Evolutionary conservation across 2,329 filamentous ascomycete species (phyloP), one percentile per base, ranked within the genome.

Genomic region (Trichoderma arundinaceum): DNA sequence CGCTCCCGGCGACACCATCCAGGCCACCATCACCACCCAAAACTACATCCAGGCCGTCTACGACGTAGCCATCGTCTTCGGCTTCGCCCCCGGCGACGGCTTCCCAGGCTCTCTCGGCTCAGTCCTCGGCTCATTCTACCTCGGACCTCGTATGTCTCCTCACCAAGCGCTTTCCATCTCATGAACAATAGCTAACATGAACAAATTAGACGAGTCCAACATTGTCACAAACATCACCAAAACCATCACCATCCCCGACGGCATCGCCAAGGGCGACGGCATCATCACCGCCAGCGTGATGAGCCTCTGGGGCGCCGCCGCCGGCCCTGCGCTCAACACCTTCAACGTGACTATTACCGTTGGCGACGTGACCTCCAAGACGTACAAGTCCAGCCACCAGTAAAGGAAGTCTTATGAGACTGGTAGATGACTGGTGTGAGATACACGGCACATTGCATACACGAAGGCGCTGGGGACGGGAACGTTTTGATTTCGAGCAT

Each of bases 1-100:
- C 67, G 72, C 72, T 39, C 76, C 79, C 4, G 79, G 78, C 67
- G 68, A 72, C 33, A 70, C 74, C 49, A 77, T 81, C 72, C 70
- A 74, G 35, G 74, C 78, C 70, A 74, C 74, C 19, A 75, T 84
- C 68, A 52, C 74, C 48, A 78, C 76, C 49, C 72, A 77, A 54
- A 76, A 77, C 73, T 82, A 81, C 74, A 79, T 81, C 71, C 81
- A 83, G 71, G 63, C 73, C 59, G 77, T 81, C 35, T 71, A 75
- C 68, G 81, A 84, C 67, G 72, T 83, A 2, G 75, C 80, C 60
- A 76, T 82, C 9, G 79, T 77, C 33, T 81, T 81, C 68, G 81
- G 81, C 43, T 77, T 74, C 67, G 57, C 68, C 3, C 54, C 70
- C 1, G 70, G 68, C 8, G 66, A 69, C 1, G 76, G 69, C 4